A percentile compares a stretch with the other conserved stretches of the same genome.
Conservation (phyloP, 2,329 filamentous ascomycete genomes). For the Scolecobasidium constrictum region DNA sequence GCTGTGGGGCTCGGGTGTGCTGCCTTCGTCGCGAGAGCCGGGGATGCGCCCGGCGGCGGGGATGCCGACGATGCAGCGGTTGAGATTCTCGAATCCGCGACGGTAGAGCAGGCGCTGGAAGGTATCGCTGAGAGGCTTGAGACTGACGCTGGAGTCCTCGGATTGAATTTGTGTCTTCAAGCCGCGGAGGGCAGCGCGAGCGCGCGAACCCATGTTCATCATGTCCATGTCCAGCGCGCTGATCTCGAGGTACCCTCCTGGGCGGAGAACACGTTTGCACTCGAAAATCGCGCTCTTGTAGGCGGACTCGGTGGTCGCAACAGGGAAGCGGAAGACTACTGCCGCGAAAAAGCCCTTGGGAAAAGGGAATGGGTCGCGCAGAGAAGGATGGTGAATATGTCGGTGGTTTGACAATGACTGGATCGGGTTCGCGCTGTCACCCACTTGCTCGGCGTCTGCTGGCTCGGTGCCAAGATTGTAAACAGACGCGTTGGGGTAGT, state of each 20-base stretch:
- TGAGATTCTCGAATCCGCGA: slow-evolving; percentile 60
- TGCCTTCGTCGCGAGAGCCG: slow-evolving; percentile 21
- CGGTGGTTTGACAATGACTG: slow-evolving; percentile 34
- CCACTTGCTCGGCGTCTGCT: slow-evolving; percentile 11
- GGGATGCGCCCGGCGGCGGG: slow-evolving; percentile 50
- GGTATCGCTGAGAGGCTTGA: slow-evolving; percentile 43
- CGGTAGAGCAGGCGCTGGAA: slow-evolving; percentile 57
- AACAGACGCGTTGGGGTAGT: slow-evolving; percentile 62
- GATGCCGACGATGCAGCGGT: slow-evolving; percentile 66
- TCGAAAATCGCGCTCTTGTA: slow-evolving; percentile 65
- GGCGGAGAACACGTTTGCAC: slow-evolving; percentile 65
- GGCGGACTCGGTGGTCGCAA: slow-evolving; percentile 54
- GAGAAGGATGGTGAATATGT: slow-evolving; percentile 11
- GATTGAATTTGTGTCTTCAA: slow-evolving; percentile 61
- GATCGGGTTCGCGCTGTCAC: slow-evolving; percentile 38
- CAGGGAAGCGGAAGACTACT: slow-evolving; percentile 67
- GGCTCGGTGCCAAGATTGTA: slow-evolving; percentile 51
- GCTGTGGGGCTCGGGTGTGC: slow-evolving; percentile 1
- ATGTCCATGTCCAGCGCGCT: slow-evolving; percentile 70
- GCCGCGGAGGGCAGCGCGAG: slow-evolving; percentile 55
- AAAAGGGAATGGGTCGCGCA: slow-evolving; percentile 25
- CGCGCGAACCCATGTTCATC: slow-evolving; percentile 68
- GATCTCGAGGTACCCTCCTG: slow-evolving; percentile 69
- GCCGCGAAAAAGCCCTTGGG: slow-evolving; percentile 63
- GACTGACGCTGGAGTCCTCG: slow-evolving; percentile 46